A percentile compares a stretch with the other conserved stretches of the same genome.
Evolutionary conservation across 2,329 filamentous ascomycete genomes (phyloP).

Genomic region (Colletotrichum liriopes): DNA sequence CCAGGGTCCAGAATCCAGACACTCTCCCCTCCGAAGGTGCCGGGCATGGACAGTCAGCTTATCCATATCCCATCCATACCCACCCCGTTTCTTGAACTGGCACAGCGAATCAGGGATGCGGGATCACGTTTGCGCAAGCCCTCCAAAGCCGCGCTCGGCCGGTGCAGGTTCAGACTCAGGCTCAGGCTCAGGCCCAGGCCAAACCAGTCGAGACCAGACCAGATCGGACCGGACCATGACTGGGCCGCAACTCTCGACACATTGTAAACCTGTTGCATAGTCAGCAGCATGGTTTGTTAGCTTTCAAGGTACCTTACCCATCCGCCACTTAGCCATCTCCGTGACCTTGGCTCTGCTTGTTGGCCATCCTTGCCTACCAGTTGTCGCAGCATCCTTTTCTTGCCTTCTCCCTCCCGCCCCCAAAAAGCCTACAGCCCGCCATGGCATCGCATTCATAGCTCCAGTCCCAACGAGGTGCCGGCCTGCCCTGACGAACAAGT

Average conservation of each 20-base stretch:
- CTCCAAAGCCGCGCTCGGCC: slow-evolving; percentile 34
- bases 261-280: not conserved
- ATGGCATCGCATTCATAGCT: slow-evolving; percentile 13
- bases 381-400: not conserved
- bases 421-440: not conserved
- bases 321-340: slow-evolving; percentile 2
- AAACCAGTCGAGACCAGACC: slow-evolving; percentile 18
- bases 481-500: not conserved
- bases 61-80: not conserved
- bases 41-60: not conserved
- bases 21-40: slow-evolving; percentile 22
- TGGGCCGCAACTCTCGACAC: slow-evolving; percentile 16
- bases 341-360: not conserved
- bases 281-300: not conserved
- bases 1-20: not conserved
- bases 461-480: not conserved
- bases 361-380: not conserved
- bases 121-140: not conserved
- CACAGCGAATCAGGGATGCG: not conserved
- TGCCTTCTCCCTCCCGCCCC: not conserved
- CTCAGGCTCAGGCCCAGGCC: not conserved
- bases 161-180: not conserved
- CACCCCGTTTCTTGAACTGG: not conserved
- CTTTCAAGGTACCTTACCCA: not conserved
- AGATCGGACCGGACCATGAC: slow-evolving; percentile 24